These are phyloP conservation scores for Limnanthes douglasii DNA, from an alignment of 345 rosid species.

Conservation along the genomic window DNA sequence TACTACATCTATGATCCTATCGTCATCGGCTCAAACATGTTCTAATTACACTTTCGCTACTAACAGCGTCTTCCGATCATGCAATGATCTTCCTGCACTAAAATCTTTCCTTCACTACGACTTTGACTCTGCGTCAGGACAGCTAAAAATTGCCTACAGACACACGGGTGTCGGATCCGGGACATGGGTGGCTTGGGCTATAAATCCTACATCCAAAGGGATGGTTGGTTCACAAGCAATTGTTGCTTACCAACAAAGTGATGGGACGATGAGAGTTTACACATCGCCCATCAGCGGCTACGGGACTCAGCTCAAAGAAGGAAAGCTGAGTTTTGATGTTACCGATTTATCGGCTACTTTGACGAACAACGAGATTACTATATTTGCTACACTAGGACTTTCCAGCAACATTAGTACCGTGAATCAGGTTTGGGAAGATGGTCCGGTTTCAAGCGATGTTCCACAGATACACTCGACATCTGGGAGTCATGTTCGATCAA, in stretches of 20 bases:
- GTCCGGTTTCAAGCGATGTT: conserved; percentile 29
- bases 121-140: conserved; percentile 33
- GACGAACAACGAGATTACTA: conserved; percentile 40
- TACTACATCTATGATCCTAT: conserved; percentile 4
- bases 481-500: conserved; percentile 43
- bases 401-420: conserved; percentile 19
- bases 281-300: conserved; percentile 43
- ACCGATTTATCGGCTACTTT: conserved; percentile 39
- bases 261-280: conserved; percentile 53
- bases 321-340: conserved; percentile 51
- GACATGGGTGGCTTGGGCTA: conserved; percentile 85
- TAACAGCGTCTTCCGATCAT: conserved; percentile 43
- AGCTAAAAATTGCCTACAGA: conserved; percentile 61
- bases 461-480: conserved; percentile 28
- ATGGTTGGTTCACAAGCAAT: conserved; percentile 83
- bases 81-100: conserved; percentile 62
- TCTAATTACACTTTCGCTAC: conserved; percentile 37
- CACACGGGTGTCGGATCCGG: conserved; percentile 31
- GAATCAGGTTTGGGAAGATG: conserved; percentile 86
- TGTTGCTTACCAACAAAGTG: conserved; percentile 43
- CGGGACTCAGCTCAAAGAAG: conserved; percentile 31
- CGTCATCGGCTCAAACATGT: conserved; percentile 36
- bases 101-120: conserved; percentile 62
- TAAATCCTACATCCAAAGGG: conserved; percentile 49
- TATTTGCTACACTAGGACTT: conserved; percentile 46